Percentiles rank a stretch among this genome's conserved stretches.
Conservation (phyloP, 352 stramenopile species). For the Phytophthora pluvialis region DNA sequence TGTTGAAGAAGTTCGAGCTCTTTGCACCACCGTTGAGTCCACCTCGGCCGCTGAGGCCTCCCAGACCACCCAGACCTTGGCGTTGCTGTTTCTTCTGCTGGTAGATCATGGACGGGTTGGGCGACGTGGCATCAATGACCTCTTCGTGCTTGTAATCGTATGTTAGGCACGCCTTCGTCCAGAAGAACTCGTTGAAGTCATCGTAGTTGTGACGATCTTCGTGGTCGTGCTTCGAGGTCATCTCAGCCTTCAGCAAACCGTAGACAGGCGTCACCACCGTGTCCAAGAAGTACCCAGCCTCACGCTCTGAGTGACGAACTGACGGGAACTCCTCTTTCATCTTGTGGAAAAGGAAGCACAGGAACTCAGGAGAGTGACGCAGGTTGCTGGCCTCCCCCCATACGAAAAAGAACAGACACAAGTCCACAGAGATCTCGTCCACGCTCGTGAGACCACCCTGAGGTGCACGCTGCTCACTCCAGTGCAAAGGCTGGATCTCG, state of each 20-base stretch:
- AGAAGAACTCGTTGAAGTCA: slow-evolving; percentile 99
- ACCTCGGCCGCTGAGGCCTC: slow-evolving; percentile 36
- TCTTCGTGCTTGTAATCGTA: slow-evolving; percentile 94
- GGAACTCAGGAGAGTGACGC: slow-evolving; percentile 97
- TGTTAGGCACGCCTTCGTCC: slow-evolving; percentile 94
- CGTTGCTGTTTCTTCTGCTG: slow-evolving; percentile 61
- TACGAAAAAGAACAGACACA: slow-evolving; percentile 98
- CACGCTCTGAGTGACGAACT: slow-evolving; percentile 69
- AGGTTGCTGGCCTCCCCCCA: slow-evolving; percentile 99
- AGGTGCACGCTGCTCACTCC: slow-evolving; percentile 65
- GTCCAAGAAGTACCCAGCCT: slow-evolving; percentile 97
- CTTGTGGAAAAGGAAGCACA: slow-evolving; percentile 99
- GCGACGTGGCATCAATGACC: slow-evolving; percentile 73
- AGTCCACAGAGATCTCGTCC: slow-evolving; percentile 87
- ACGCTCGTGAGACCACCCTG: slow-evolving; percentile 88
- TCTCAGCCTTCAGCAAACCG: slow-evolving; percentile 78
- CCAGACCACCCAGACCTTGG: slow-evolving; percentile 39
- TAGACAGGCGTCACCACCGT: slow-evolving; percentile 98
- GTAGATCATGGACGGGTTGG: slow-evolving; percentile 60
- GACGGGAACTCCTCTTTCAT: slow-evolving; percentile 88
- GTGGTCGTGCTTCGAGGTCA: slow-evolving; percentile 93
- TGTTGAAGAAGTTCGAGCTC: slow-evolving; percentile 41
- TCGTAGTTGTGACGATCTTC: slow-evolving; percentile 98
- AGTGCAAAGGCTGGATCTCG: slow-evolving; percentile 71
- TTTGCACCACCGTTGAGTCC: slow-evolving; percentile 33